Base-by-base conservation (phyloP, 768 basidiomycete species). In the Mycena haematopus region DNA sequence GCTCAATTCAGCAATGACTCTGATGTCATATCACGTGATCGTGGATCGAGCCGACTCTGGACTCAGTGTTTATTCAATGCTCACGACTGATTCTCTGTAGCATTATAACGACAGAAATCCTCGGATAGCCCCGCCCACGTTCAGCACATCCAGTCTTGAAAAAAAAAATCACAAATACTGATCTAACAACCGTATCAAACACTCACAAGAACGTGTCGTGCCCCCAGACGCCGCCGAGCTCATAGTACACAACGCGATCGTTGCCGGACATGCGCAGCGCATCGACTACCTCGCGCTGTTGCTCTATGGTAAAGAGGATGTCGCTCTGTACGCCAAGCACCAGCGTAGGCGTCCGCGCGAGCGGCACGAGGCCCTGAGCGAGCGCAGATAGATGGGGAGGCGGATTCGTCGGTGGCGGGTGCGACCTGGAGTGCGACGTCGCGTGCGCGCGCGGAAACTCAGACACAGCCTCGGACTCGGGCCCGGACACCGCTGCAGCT, bases 191-290 rank as follows among this genome's bases (percentile, higher is more conserved):
- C 63, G 40, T 53, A 62, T 54, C n/a, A 9, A 17, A 22, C 2
- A 85, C 90, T 83, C 70, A 91, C 87, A 99, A 79, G 79, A 98
- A 98, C 22, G 95, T 98, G 76, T 99, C 96, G 71, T 99, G 96
- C 1, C 97, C 97, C 96, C 95, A 99, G n/a, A 99, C 96, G 10
- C 96, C 96, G 27, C 96, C 96, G 2, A 99, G 84, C 76, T 99
- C 97, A 73, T 96, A 99, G 75, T 98, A 99, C 62, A 92, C 91
- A 27, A 99, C 97, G 60, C 83, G 79, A 17, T 86, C 76, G 74
- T 98, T 99, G 0, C 97, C 97, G 1, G 90, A 87, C 84, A 94
- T 85, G 63, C 93, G 85, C 65, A 99, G 77, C 24, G 96, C 96
- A 73, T 97, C 95, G 6, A 89, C 95, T 9, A 96, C 80, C 77